phyloP scores from a whole-genome alignment of 179 eudicot genomes.

The Carnegiea gigantea region DNA sequence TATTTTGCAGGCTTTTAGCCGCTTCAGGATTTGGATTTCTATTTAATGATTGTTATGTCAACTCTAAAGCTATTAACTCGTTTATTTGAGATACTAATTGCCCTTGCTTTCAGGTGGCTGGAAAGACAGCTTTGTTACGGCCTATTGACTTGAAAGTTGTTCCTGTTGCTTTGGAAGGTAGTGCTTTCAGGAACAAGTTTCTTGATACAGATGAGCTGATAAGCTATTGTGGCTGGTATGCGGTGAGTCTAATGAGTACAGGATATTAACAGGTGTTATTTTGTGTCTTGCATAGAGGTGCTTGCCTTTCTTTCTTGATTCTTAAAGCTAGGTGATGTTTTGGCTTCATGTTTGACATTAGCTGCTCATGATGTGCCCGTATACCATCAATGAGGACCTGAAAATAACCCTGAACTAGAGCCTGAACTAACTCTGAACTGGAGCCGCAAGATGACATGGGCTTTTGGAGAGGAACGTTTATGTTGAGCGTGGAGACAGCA shows the following conservation, averaged over 20 bases:
- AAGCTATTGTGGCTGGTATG: conserved; percentile 86
- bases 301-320: neutral
- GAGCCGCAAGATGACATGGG: neutral
- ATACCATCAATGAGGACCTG: conserved; percentile 4
- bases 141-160: conserved; percentile 81
- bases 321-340: conserved; percentile 5
- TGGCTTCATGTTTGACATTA: neutral
- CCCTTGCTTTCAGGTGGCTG: conserved; percentile 63
- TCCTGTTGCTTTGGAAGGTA: conserved; percentile 84
- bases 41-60: neutral
- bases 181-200: conserved; percentile 83
- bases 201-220: conserved; percentile 84
- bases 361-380: neutral
- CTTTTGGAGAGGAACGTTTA: neutral
- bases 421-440: neutral
- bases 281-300: conserved; percentile 4
- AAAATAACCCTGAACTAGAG: neutral
- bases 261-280: neutral
- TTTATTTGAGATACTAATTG: conserved; percentile 13
- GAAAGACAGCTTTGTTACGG: conserved; percentile 80
- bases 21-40: neutral
- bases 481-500: neutral
- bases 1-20: neutral
- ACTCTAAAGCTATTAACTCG: conserved; percentile 8
- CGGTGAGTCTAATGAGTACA: conserved; percentile 44